These are phyloP conservation scores for Mycena alexandri DNA, from an alignment of 768 basidiomycete species.

Conservation along the genomic window DNA sequence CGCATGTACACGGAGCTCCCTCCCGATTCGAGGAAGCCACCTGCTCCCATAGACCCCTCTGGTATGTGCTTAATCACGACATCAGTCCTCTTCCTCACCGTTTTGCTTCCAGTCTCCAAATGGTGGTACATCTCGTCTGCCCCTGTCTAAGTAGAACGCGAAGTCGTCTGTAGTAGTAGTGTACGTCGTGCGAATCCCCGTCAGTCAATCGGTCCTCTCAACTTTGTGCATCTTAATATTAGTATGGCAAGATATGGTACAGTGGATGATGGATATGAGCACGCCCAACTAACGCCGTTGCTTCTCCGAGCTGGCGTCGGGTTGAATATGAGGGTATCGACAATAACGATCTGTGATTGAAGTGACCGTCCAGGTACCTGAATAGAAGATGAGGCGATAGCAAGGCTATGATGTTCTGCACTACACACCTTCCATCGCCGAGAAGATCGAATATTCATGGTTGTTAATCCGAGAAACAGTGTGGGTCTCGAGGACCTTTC, in stretches of 20 bases:
- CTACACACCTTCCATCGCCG: constrained; percentile 85
- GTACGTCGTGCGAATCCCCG: neutral
- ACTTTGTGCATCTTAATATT: constrained; percentile 40
- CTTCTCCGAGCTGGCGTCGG: constrained; percentile 59
- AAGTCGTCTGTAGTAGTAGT: constrained; percentile 13
- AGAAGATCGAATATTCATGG: constrained; percentile 90
- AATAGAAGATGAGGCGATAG: constrained; percentile 22
- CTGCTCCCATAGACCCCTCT: constrained; percentile 91
- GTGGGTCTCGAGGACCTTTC: constrained; percentile 91
- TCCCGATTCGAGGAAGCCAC: constrained; percentile 82
- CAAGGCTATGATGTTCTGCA: neutral
- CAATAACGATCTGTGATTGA: constrained; percentile 93
- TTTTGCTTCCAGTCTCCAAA: constrained; percentile 74
- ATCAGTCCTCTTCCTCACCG: constrained; percentile 16
- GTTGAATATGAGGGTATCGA: constrained; percentile 83
- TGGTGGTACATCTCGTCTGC: constrained; percentile 97
- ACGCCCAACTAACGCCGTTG: constrained; percentile 40
- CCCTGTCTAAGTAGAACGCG: constrained; percentile 64
- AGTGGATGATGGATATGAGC: constrained; percentile 13
- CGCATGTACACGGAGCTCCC: constrained; percentile 76
- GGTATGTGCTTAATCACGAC: constrained; percentile 63
- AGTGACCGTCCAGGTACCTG: constrained; percentile 93
- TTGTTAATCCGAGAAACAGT: constrained; percentile 85
- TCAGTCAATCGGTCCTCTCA: constrained; percentile 16
- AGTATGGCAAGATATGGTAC: constrained; percentile 41